Conservation (phyloP, 306 rosid genomes). For the Datisca glomerata region DNA sequence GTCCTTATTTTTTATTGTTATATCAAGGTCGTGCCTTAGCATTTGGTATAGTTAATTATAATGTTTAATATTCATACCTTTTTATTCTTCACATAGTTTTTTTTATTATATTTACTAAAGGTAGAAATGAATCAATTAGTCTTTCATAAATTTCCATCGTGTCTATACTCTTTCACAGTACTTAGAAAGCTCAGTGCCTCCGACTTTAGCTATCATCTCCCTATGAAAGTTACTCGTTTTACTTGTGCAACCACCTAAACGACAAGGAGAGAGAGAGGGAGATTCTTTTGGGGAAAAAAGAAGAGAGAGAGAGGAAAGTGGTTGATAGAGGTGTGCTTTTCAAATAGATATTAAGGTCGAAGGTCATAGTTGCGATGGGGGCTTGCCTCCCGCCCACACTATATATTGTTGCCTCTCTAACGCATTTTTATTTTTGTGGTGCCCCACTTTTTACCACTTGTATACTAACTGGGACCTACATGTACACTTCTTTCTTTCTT, state of each 20-base stretch:
- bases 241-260: conserved; percentile 25
- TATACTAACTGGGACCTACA: conserved; percentile 11
- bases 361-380: conserved; percentile 39
- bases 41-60: too few relatives aligned
- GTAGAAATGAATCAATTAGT: too few relatives aligned
- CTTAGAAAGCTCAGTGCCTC: conserved; percentile 52
- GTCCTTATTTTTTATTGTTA: too few relatives aligned
- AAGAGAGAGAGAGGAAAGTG: conserved; percentile 2
- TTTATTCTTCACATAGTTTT: too few relatives aligned
- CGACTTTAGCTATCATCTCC: conserved; percentile 37
- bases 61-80: too few relatives aligned
- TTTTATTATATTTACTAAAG: too few relatives aligned
- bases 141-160: too few relatives aligned
- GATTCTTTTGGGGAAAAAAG: conserved; percentile 1
- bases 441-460: conserved; percentile 10
- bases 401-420: conserved; percentile 20
- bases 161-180: conserved; percentile 5
- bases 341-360: conserved; percentile 40
- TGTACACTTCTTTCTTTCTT: not conserved
- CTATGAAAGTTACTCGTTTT: conserved; percentile 26
- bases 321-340: conserved; percentile 37
- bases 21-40: too few relatives aligned
- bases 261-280: not conserved
- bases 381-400: conserved; percentile 35
- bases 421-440: conserved; percentile 1